phyloP scores from a whole-genome alignment of 257 asterid genomes.

The Verbascum thapsus region DNA sequence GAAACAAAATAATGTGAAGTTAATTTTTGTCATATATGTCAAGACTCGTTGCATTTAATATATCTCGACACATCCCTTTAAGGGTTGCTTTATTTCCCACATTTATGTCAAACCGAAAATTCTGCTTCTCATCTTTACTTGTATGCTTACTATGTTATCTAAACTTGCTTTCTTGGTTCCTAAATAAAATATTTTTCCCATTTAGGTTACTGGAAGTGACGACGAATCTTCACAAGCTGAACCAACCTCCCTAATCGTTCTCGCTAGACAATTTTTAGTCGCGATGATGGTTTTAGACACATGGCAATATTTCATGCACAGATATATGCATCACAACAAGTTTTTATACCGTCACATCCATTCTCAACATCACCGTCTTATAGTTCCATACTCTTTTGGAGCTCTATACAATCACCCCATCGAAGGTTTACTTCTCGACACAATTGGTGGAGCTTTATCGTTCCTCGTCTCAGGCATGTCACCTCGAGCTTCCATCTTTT shows the following conservation, averaged over 20 bases:
- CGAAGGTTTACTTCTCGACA: constrained; percentile 90
- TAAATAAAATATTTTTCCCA: constrained; percentile 21
- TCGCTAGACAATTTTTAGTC: constrained; percentile 55
- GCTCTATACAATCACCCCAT: constrained; percentile 93
- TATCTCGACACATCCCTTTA: too few relatives aligned
- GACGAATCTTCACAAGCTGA: constrained; percentile 43
- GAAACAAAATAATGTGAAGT: too few relatives aligned
- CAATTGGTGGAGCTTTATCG: constrained; percentile 80
- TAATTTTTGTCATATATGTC: too few relatives aligned
- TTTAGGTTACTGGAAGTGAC: constrained; percentile 72
- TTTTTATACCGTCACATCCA: constrained; percentile 85
- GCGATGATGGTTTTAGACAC: constrained; percentile 84
- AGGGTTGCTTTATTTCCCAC: too few relatives aligned
- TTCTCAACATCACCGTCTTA: constrained; percentile 83
- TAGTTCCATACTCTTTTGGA: constrained; percentile 89
- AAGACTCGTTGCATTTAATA: too few relatives aligned
- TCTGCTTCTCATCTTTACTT: background rate
- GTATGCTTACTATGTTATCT: background rate
- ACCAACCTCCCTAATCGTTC: constrained; percentile 51
- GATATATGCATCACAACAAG: constrained; percentile 94
- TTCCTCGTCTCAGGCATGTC: constrained; percentile 93
- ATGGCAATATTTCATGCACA: constrained; percentile 94
- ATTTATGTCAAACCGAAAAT: background rate
- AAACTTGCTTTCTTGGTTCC: background rate
- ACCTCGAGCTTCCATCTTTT: constrained; percentile 80